A percentile compares a stretch with the other conserved stretches of the same genome.
These are phyloP conservation scores for Aspergillus leporis DNA, from an alignment of 495 filamentous ascomycete species.

Conservation along the genomic window DNA sequence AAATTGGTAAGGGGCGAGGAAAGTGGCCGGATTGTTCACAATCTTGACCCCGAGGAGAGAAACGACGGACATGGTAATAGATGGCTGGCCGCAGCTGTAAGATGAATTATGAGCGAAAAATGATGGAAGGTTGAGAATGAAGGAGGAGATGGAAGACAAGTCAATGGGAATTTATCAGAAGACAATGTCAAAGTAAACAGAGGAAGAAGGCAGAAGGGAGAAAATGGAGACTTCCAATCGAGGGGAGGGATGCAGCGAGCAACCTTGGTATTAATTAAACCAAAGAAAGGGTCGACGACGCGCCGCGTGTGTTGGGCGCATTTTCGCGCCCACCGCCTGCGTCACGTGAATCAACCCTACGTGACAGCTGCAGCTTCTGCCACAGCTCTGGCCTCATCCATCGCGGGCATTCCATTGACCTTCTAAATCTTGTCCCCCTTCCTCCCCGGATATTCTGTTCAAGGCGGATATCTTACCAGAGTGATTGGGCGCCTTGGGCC, in stretches of 20 bases:
- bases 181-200: not conserved
- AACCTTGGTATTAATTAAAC: conserved; percentile 16
- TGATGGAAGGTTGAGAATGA: not conserved
- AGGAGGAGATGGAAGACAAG: not conserved
- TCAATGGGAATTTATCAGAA: not conserved
- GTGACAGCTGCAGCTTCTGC: conserved; percentile 30
- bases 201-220: not conserved
- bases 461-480: not conserved
- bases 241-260: not conserved
- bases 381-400: conserved; percentile 3
- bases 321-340: conserved; percentile 28
- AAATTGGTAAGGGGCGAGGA: conserved; percentile 86
- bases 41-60: conserved; percentile 93
- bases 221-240: conserved; percentile 8
- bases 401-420: conserved; percentile 2
- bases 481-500: not conserved
- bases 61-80: conserved; percentile 85
- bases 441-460: not conserved
- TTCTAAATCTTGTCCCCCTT: not conserved
- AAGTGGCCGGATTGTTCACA: conserved; percentile 92
- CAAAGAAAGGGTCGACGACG: conserved; percentile 25
- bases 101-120: not conserved
- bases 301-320: conserved; percentile 23
- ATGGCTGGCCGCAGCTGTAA: conserved; percentile 11
- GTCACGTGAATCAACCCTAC: conserved; percentile 17